Evolutionary conservation across 2,329 filamentous ascomycete genomes (phyloP), one percentile per base, ranked within the genome.

Genomic region (Trichoderma endophyticum): DNA sequence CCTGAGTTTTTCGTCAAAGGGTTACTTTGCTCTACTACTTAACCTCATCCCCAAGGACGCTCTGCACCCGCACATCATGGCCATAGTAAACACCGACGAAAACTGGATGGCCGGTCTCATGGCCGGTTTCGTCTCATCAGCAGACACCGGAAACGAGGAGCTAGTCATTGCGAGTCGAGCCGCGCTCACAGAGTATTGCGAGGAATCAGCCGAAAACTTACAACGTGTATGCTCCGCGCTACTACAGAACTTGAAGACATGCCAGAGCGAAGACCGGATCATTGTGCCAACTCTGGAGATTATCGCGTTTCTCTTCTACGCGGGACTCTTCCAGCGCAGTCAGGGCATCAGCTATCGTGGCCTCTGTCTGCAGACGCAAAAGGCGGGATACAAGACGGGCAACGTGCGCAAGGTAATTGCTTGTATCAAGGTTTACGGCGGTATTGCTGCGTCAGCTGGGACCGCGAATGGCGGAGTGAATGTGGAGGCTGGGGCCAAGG

Each of bases 321-420:
- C 84, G 60, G 86, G 82, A 12, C 79, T 86, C 65, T 84, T 87
- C 75, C 83, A 82, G 79, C 80, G 76, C 30, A 83, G 80, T 75
- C 75, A 77, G 11, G 75, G 75, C 6, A 75, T 84, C 18, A 82
- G 85, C 74, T 79, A 85, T 78, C 88, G 89, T 73, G 85, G 81
- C 7, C 82, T 97, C 3, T 93, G 94, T 72, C 84, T 90, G 7
- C 84, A 90, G 43, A 88, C 92, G 4, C 93, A 97, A 77, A 94
- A 91, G 80, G 88, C 92, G 0, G 92, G 95, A 74, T 95, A 92
- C 83, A 95, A 95, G 82, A 92, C 92, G 1, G 90, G 91, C 24
- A 96, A 93, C 79, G 88, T 97, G 57, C 88, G 91, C 65, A 95
- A 96, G 80, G 86, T 98, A 1, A 89, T 93, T 78, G 92, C 93